A percentile compares a stretch with the other conserved stretches of the same genome.
phyloP scores from a whole-genome alignment of 345 rosid species.

The Moricandia arvensis region DNA sequence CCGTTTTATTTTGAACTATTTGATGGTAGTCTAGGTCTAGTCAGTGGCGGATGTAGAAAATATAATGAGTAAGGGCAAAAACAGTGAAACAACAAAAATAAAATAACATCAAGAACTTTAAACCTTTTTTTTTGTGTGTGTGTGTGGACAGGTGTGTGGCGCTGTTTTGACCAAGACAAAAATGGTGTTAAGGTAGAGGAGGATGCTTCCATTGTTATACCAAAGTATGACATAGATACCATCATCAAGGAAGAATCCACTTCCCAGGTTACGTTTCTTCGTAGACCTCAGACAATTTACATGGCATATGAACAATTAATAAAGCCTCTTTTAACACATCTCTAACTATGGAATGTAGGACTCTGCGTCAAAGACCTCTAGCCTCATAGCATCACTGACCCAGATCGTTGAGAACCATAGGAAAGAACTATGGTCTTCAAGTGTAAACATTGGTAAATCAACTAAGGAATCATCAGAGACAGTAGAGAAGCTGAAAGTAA shows the following conservation, averaged over 20 bases:
- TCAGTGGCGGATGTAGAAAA: too few relatives aligned
- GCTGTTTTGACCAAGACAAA: not conserved
- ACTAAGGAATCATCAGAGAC: not conserved
- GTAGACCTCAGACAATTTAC: not conserved
- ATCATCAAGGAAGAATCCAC: constrained; percentile 7
- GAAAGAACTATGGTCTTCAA: not conserved
- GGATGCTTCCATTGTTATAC: constrained; percentile 2
- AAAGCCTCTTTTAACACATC: not conserved
- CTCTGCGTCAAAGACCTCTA: constrained; percentile 4
- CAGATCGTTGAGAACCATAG: not conserved
- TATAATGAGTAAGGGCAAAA: too few relatives aligned
- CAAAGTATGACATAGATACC: not conserved
- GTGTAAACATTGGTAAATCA: not conserved
- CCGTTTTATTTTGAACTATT: too few relatives aligned
- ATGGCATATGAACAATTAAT: not conserved
- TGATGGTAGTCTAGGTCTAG: too few relatives aligned
- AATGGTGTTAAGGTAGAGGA: constrained; percentile 7
- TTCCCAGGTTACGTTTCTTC: constrained; percentile 7
- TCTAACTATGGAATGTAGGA: not conserved
- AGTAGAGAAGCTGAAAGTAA: not conserved
- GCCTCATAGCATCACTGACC: not conserved
- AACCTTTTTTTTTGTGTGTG: not conserved
- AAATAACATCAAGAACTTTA: not conserved
- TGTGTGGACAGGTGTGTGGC: constrained; percentile 1
- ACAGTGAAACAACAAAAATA: not conserved